These are phyloP conservation scores for Saccharomycopsis lassenensis DNA, from an alignment of 805 yeast genomes.

Conservation along the genomic window DNA sequence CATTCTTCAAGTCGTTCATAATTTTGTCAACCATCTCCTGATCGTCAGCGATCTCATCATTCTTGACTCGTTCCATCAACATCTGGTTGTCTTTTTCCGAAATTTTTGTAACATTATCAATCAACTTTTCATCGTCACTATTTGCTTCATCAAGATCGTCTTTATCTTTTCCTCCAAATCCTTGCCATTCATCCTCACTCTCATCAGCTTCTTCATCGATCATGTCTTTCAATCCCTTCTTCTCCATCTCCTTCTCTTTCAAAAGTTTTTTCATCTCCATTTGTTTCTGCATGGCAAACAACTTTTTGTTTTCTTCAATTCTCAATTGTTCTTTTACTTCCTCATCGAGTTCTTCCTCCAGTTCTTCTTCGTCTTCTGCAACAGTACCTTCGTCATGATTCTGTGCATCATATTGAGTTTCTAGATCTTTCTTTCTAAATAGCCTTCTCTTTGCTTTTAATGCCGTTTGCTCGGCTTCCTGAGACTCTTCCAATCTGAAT, in stretches of 20 bases:
- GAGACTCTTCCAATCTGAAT: no score
- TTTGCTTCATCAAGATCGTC: slow-evolving; percentile 45
- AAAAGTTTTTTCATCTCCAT: slow-evolving; percentile 21
- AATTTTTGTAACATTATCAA: slow-evolving; percentile 55
- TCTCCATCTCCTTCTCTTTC: slow-evolving; percentile 37
- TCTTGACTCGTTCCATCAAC: slow-evolving; percentile 45
- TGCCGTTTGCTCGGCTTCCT: not conserved
- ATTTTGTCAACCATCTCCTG: slow-evolving; percentile 53
- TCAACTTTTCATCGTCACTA: slow-evolving; percentile 69
- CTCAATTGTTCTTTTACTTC: slow-evolving; percentile 20
- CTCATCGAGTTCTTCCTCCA: slow-evolving; percentile 17
- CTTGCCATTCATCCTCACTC: slow-evolving; percentile 83
- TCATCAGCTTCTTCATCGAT: slow-evolving; percentile 80
- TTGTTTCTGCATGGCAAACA: slow-evolving; percentile 18
- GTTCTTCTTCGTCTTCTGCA: slow-evolving; percentile 7
- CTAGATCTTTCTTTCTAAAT: no score
- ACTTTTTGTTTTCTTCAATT: slow-evolving; percentile 18
- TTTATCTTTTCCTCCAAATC: slow-evolving; percentile 49
- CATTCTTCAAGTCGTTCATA: slow-evolving; percentile 61
- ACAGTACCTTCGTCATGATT: not conserved
- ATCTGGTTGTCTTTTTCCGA: slow-evolving; percentile 43
- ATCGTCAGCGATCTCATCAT: slow-evolving; percentile 53
- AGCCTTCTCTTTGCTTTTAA: not conserved
- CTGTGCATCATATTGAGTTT: not conserved
- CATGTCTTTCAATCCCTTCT: slow-evolving; percentile 45